Percentiles rank a stretch among this genome's conserved stretches.
Conservation (phyloP, 139 green algal genomes). For the Diplosphaera chodatii region DNA sequence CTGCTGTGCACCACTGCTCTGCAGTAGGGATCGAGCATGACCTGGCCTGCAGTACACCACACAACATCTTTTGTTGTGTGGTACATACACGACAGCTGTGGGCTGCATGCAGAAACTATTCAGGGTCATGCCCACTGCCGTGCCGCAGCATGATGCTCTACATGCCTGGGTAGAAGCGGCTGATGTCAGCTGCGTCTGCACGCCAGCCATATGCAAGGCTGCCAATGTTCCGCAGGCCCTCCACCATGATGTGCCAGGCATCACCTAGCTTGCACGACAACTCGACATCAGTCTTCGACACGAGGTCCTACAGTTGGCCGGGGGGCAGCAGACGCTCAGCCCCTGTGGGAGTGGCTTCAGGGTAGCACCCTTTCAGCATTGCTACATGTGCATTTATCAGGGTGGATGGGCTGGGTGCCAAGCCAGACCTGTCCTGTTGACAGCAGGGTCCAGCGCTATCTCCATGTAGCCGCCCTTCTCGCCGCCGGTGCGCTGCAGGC, state of each 20-base stretch:
- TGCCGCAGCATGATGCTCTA: background rate
- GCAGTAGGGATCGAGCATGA: constrained; percentile 55
- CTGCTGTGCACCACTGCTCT: constrained; percentile 29
- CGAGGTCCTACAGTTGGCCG: background rate
- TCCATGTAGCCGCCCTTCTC: constrained; percentile 29
- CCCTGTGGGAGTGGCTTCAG: no score
- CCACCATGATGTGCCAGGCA: constrained; percentile 49
- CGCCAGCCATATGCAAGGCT: constrained; percentile 55
- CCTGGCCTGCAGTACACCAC: no score
- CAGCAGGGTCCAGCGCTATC: constrained; percentile 46
- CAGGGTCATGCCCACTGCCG: background rate
- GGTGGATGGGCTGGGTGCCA: no score
- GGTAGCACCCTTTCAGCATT: no score
- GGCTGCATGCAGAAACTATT: background rate
- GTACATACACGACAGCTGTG: no score
- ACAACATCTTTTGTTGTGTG: no score
- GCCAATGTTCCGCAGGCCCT: constrained; percentile 36
- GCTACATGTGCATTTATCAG: no score
- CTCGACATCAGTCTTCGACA: background rate
- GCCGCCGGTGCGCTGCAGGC: constrained; percentile 21
- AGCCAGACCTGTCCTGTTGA: no score
- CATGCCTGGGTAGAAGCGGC: constrained; percentile 50
- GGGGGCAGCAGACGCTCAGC: background rate
- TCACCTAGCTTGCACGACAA: constrained; percentile 26
- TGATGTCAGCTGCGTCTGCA: constrained; percentile 39